Base-by-base conservation (phyloP, 257 asterid species). In the Rauvolfia tetraphylla region DNA sequence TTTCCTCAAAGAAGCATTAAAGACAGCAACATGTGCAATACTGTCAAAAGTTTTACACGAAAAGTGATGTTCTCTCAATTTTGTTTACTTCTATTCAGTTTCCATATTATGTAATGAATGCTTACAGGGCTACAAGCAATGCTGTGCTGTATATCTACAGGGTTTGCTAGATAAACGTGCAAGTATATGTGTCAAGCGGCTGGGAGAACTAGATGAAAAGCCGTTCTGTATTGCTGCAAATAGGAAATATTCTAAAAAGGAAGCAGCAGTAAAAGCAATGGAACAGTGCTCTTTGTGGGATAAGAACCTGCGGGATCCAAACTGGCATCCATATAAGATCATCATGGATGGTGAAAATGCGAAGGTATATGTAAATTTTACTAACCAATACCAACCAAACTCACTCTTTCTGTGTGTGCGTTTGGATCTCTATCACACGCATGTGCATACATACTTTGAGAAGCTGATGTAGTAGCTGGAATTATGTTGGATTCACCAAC, bases 291-390 rank as follows among this genome's bases (percentile, higher is more conserved):
- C 96, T 65, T 53, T 78, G 73, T 92, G 96, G 96, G 95, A 92
- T 20, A 88, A 85, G 71, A 15, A 82, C 83, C 89, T 90, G 61
- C 82, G 93, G 83, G 96, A 92, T 86, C 85, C 96, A 79, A 83
- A 67, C 78, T 92, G 97, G 97, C 90, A 92, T 80, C 97, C 97
- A 11, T 90, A 83, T 72, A 90, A 88, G 81, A 54, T 89, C 76
- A 81, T 89, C 81, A 68, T n/a, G 77, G 82, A 44, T 57, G 97
- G 90, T 75, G 95, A 61, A 39, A 73, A 81, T 17, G 78, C 72
- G 9, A 78, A 89, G 97, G 97, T 92, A 83, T 58, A 78, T 51
- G 25, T 36, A 38, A 12, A 63, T 38, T 65, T 13, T 63, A 42
- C 38, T 51, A 72, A 54, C 73, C 58, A 29, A 27, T 20, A 17